Base-by-base conservation (phyloP, 192 early-diverging fungal species). In the Linnemannia hyalina region DNA sequence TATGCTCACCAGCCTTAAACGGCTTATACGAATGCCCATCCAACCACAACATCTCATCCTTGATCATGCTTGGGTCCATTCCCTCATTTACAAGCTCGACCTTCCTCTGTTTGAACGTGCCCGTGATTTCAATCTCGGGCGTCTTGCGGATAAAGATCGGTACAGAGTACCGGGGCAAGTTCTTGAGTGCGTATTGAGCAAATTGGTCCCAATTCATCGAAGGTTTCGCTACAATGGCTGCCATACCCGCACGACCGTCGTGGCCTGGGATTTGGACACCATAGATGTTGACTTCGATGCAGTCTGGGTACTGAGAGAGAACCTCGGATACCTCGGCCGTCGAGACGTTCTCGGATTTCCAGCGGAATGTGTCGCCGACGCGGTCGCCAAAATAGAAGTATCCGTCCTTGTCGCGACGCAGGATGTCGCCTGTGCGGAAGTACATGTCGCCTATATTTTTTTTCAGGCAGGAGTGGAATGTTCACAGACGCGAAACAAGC, bases 161-260 rank as follows among this genome's bases (percentile, higher is more conserved):
- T 20, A 95, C 85, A 40, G 94, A 92, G 83, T 95, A 95, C 65
- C 85, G 83, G 15, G 94, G 94, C 55, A 95, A 69, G 23, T 87
- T 88, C 35, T 82, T 82, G 6, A 71, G 70, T 26, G 91, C 76
- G 57, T 88, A 88, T 26, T 40, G 74, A 55, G 78, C 83, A 80
- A 85, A 85, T 47, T 80, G 80, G 55, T 76, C 74, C 83, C 83
- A 85, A 47, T 85, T 36, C 83, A 85, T 85, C 16, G 78, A 76
- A 6, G 87, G 40, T 26, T 88, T 80, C 13, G 91, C 68, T 13
- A 90, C 87, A 75, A 95, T 73, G 23, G 94, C 92, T 20, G 93
- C 94, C 94, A 95, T 95, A 54, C 92, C 93, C 23, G 94, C 94
- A 75, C 92, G 88, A 13, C 94, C 94, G 80, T 94, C 93, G 55